These are phyloP conservation scores for Phytopythium delawarense DNA, from an alignment of 352 stramenopile species.

Conservation along the genomic window DNA sequence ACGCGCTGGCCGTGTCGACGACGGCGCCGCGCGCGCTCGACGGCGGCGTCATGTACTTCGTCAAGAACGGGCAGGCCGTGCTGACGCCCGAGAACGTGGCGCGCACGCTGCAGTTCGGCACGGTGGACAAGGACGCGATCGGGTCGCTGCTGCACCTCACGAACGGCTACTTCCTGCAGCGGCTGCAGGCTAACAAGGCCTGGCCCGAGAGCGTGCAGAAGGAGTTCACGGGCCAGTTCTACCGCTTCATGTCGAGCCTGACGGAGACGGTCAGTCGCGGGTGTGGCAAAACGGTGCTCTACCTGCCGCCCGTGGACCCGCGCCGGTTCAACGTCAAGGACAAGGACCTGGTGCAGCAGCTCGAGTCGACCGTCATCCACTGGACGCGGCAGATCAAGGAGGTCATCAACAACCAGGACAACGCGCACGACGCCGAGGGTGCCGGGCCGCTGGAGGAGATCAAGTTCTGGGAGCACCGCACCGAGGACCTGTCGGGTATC, in stretches of 20 bases:
- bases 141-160: slow-evolving; percentile 80
- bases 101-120: slow-evolving; percentile 69
- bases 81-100: slow-evolving; percentile 58
- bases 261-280: slow-evolving; percentile 90
- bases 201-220: slow-evolving; percentile 94
- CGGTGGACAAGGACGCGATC: slow-evolving; percentile 73
- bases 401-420: slow-evolving; percentile 95
- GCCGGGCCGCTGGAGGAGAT: slow-evolving; percentile 93
- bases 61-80: slow-evolving; percentile 78
- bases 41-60: slow-evolving; percentile 79
- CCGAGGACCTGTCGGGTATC: slow-evolving; percentile 91
- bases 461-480: slow-evolving; percentile 93
- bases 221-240: slow-evolving; percentile 93
- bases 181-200: slow-evolving; percentile 70
- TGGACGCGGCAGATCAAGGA: slow-evolving; percentile 98
- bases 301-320: slow-evolving; percentile 83
- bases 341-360: slow-evolving; percentile 94
- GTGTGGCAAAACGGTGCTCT: slow-evolving; percentile 93
- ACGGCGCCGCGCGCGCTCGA: slow-evolving; percentile 37
- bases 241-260: slow-evolving; percentile 94
- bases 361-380: slow-evolving; percentile 96
- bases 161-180: slow-evolving; percentile 81
- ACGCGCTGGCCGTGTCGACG: slow-evolving; percentile 48
- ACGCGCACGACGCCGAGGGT: slow-evolving; percentile 86
- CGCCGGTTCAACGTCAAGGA: slow-evolving; percentile 86